Evolutionary conservation across 228 moss, liverwort and hornwort species (phyloP).

Genomic region (Sphagnum fallax): DNA sequence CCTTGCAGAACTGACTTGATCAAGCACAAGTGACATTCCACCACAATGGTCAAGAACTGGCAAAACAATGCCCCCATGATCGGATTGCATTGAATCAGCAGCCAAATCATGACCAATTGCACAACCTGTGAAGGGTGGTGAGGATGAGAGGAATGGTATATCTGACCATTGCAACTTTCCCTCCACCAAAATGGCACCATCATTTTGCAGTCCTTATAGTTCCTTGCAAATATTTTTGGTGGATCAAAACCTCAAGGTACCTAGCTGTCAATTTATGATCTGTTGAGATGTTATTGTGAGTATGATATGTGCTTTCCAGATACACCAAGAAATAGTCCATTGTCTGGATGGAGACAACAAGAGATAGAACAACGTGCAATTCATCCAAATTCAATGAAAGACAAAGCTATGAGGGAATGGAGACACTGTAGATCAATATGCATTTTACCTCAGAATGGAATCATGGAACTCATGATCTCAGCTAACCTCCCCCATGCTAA

Average conservation of each 20-base stretch:
- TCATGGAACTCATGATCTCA: conserved; percentile 24
- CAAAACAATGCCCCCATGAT: conserved; percentile 37
- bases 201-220: no score
- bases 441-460: conserved; percentile 35
- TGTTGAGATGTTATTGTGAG: no score
- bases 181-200: conserved; percentile 63
- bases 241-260: no score
- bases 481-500: conserved; percentile 21
- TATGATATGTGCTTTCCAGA: no score
- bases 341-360: no score
- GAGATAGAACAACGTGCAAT: no score
- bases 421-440: no score
- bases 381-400: no score
- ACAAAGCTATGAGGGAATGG: no score
- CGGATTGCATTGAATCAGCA: conserved; percentile 17
- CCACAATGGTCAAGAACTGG: conserved; percentile 82
- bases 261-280: no score
- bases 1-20: conserved; percentile 39
- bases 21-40: conserved; percentile 86
- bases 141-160: conserved; percentile 29
- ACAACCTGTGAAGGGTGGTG: conserved; percentile 15
- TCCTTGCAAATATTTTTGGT: no score
- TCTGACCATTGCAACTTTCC: conserved; percentile 75
- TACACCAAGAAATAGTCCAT: no score
- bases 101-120: conserved; percentile 12